Base-by-base conservation (phyloP, 2,329 filamentous ascomycete genomes). In the Sclerotinia subarctica region DNA sequence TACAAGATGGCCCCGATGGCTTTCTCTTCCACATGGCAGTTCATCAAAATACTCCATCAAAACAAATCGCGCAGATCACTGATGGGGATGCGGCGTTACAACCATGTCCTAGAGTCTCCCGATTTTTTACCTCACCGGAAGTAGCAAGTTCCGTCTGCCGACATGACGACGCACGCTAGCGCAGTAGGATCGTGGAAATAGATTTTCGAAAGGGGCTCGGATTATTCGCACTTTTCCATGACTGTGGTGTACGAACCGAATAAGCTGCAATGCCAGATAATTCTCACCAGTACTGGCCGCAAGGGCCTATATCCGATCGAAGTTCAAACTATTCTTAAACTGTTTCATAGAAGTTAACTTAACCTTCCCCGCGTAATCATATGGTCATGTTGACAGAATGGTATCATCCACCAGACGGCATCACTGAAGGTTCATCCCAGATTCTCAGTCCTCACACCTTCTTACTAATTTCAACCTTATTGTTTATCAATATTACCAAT, bases 61-160 rank as follows among this genome's bases (percentile, higher is more conserved):
- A 57, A 57, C 54, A 57, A 38, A 42, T 42, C 32, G 32, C 32
- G 32, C 54, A 42, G 21, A 57, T 38, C 21, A 35, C 35, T 42
- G 54, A 57, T 35, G 32, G n/a, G 42, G 7, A 24, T 38, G 6
- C 32, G 54, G 32, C 35, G 11, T 42, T 5, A 42, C 38, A 42
- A 17, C 38, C 38, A n/a, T 49, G 47, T 35, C 47, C 47, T 19
- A 54, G 2, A 38, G 29, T 56, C 53, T 38, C 29, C 53, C 38
- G 19, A 35, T 56, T 35, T 32, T 38, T 56, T 2, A 38, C 2
- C 19, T 35, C 10, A 21, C 5, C 53, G 59, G 59, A 51, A 63
- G 46, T 26, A 63, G 5, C 21, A 63, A 42, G 17, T 19, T 35
- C 59, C 59, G 59, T 51, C 47, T 63, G 35, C 59, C 59, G 59